Conservation (phyloP, 2,329 filamentous ascomycete species). For the Camillea tinctor region DNA sequence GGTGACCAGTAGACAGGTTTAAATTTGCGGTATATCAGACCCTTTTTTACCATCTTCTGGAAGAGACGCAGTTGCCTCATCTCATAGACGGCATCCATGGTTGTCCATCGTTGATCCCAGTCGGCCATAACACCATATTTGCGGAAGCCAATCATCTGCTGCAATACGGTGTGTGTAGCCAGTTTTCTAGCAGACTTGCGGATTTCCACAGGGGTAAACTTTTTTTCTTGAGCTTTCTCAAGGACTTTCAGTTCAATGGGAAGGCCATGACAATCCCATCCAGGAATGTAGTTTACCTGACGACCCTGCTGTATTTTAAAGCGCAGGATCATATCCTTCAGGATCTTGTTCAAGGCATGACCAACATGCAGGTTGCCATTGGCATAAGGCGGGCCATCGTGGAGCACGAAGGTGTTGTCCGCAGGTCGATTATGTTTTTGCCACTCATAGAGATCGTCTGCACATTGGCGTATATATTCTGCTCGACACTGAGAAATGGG, state of each 20-base stretch:
- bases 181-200: constrained; percentile 63
- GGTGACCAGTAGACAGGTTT: constrained; percentile 89
- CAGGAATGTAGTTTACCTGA: constrained; percentile 75
- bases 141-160: constrained; percentile 72
- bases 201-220: constrained; percentile 56
- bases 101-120: constrained; percentile 74
- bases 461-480: constrained; percentile 70
- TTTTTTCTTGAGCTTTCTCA: constrained; percentile 44
- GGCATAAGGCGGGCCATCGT: constrained; percentile 96
- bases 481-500: constrained; percentile 49
- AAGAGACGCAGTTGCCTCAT: constrained; percentile 74
- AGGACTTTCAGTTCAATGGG: constrained; percentile 97
- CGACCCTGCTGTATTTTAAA: constrained; percentile 70
- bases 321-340: constrained; percentile 90
- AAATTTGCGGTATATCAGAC: constrained; percentile 73
- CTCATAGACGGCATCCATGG: constrained; percentile 76
- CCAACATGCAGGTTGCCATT: constrained; percentile 91
- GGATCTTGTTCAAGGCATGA: constrained; percentile 93
- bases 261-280: constrained; percentile 97
- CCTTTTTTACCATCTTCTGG: constrained; percentile 68
- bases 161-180: constrained; percentile 65
- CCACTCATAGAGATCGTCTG: constrained; percentile 88
- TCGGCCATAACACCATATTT: constrained; percentile 78
- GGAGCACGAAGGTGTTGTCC: constrained; percentile 70
- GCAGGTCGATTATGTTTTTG: constrained; percentile 60